phyloP scores from a whole-genome alignment of 75 land plant species.

The Larix kaempferi region DNA sequence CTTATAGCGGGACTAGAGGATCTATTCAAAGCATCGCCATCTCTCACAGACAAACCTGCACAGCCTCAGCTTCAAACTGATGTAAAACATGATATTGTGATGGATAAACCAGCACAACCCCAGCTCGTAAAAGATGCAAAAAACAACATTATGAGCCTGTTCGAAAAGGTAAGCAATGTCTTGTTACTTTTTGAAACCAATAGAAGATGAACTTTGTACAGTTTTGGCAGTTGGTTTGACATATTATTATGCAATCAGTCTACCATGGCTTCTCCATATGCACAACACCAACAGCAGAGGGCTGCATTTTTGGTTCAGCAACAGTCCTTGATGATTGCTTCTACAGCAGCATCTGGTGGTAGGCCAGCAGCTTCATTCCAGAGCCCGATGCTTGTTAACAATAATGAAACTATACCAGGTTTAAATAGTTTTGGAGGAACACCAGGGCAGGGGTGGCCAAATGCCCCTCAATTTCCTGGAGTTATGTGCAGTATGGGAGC shows the following conservation, averaged over 20 bases:
- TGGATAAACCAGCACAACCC: slow-evolving; percentile 29
- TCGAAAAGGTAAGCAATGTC: slow-evolving; percentile 57
- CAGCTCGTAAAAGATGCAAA: slow-evolving; percentile 55
- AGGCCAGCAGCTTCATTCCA: slow-evolving; percentile 17
- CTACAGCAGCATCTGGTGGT: slow-evolving; percentile 46
- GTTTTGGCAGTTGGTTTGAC: neutral
- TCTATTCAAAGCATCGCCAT: slow-evolving; percentile 55
- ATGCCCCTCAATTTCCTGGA: slow-evolving; percentile 38
- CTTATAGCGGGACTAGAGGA: slow-evolving; percentile 72
- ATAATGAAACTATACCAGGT: neutral
- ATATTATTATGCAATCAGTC: slow-evolving; percentile 28
- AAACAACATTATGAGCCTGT: slow-evolving; percentile 84
- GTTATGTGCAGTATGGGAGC: slow-evolving; percentile 6
- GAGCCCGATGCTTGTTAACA: neutral
- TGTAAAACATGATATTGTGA: slow-evolving; percentile 16
- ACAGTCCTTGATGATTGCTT: slow-evolving; percentile 75
- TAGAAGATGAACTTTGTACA: neutral
- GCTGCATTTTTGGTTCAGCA: slow-evolving; percentile 76
- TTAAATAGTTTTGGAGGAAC: slow-evolving; percentile 16
- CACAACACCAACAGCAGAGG: slow-evolving; percentile 84
- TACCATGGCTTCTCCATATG: slow-evolving; percentile 76
- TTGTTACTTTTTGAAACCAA: neutral
- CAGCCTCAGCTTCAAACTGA: slow-evolving; percentile 26
- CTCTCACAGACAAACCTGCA: slow-evolving; percentile 20
- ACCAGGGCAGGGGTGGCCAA: slow-evolving; percentile 35